Base-by-base conservation (phyloP, 1,284 basidiomycete genomes). In the Sanguinoderma infundibulare region DNA sequence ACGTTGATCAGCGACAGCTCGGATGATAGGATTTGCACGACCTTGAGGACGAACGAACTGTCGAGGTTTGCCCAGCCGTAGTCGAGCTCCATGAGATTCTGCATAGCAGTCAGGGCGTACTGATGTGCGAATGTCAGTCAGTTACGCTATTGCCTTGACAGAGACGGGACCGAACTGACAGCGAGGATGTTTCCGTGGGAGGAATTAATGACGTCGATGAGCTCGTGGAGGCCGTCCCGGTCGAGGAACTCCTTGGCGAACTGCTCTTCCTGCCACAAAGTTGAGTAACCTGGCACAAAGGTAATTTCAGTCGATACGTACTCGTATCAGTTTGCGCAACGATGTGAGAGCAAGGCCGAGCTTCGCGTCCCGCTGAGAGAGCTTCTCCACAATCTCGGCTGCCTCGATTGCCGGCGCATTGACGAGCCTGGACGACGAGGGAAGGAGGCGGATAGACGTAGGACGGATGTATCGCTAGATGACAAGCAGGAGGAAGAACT, bases 181-280 rank as follows among this genome's bases (percentile, higher is more conserved):
- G 92, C 94, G 22, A 98, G 85, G 2, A 89, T 92, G 73, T 98
- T 98, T 44, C 95, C 95, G 67, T 86, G 85, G 30, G 82, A 83
- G 22, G 74, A 76, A 65, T 85, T 82, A 62, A 96, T 90, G 30
- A 94, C 83, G 39, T 84, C 80, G 28, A 95, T 86, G n/a, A 98
- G 81, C 66, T 91, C 87, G 44, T 78, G 76, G 44, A 96, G 79
- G 1, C 96, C 96, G 65, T 89, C 85, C 36, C 90, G 83, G 53
- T 85, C 85, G 30, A 98, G 78, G 73, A 98, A 98, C 71, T 94
- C 93, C 53, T 85, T 85, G 0, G 90, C 87, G 69, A 98, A 99
- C 69, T 91, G 89, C 63, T 92, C 89, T 79, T 98, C 97, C 86
- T 96, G 74, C 17, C 59, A 3, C 56, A 2, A 53, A 44, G 17